Base-by-base conservation (phyloP, 257 asterid genomes). In the Nicotiana undulata region DNA sequence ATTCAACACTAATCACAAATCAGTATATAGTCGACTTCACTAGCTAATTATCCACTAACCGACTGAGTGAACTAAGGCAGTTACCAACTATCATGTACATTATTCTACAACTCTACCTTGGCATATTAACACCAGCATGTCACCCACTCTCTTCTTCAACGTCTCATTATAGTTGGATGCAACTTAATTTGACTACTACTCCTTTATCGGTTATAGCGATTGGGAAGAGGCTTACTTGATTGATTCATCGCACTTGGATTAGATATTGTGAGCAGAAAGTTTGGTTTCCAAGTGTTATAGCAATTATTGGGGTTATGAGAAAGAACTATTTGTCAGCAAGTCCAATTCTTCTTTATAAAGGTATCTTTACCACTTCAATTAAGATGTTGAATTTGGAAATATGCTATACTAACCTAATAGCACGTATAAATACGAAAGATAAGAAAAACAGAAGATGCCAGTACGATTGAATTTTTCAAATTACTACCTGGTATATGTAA, bases 401-500 rank as follows among this genome's bases (percentile, higher is more conserved):
- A 2, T 74, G 32, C 79, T 74, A 16, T 51, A 15, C 5, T 51
- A 3, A 51, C 56, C 56, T 0, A 51, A 51, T 51, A 51, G 6
- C 16, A 51, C 18, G 5, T 51, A 13, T 3, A 51, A 51, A 12
- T 51, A 13, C 0, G 56, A 18, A 51, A 51, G 18, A 49, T 74
- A 34, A 74, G 26, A 74, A 74, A 17, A 44, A 24, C 15, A 49
- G 61, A 74, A 74, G 79, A 74, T 74, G 32, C 16, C 37, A 46
- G 3, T 13, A 32, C 16, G 3, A 46, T 37, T 63, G 53, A 63
- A 63, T 63, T 16, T 16, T 40, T 63, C 26, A 15, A 63, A 51
- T 63, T 79, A 92, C 98, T 79, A 92, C 99, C 98, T 95, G 99
- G 86, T 95, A 95, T 34, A 95, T 79, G 80, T 90, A 92, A 82